phyloP scores from a whole-genome alignment of 2,329 filamentous ascomycete genomes.

The Arthrobotrys pseudoclavata region DNA sequence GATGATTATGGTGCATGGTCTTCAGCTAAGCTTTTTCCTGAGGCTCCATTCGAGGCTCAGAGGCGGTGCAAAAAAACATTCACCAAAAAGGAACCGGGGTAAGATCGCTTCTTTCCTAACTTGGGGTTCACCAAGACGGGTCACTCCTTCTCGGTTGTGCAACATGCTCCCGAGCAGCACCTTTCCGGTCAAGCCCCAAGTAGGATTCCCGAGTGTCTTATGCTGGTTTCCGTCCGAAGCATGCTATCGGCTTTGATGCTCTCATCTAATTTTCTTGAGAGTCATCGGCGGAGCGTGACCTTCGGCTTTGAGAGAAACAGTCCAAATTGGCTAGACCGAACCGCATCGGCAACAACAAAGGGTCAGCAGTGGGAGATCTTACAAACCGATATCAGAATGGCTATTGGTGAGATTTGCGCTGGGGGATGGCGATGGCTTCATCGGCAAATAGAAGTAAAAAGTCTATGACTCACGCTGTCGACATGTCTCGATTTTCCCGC shows the following conservation, averaged over 20 bases:
- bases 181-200: constrained; percentile 6
- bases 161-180: constrained; percentile 15
- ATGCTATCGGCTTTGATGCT: not conserved
- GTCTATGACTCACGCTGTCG: constrained; percentile 51
- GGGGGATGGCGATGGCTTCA: constrained; percentile 13
- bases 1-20: constrained; percentile 9
- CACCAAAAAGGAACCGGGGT: constrained; percentile 39
- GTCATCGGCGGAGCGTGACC: constrained; percentile 41
- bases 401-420: constrained; percentile 8
- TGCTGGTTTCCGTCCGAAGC: constrained; percentile 3
- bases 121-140: constrained; percentile 35
- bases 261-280: constrained; percentile 6
- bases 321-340: constrained; percentile 10
- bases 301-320: constrained; percentile 3
- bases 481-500: constrained; percentile 6
- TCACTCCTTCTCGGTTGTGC: constrained; percentile 40
- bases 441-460: not conserved
- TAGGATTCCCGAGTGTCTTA: constrained; percentile 39
- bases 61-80: constrained; percentile 54
- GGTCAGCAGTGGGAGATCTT: constrained; percentile 28
- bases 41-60: constrained; percentile 57
- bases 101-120: constrained; percentile 19
- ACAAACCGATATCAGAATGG: constrained; percentile 18
- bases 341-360: constrained; percentile 14
- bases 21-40: constrained; percentile 33